A percentile compares a stretch with the other conserved stretches of the same genome.
Conservation (phyloP, 176 grass and related monocot species). For the Pharus latifolius region DNA sequence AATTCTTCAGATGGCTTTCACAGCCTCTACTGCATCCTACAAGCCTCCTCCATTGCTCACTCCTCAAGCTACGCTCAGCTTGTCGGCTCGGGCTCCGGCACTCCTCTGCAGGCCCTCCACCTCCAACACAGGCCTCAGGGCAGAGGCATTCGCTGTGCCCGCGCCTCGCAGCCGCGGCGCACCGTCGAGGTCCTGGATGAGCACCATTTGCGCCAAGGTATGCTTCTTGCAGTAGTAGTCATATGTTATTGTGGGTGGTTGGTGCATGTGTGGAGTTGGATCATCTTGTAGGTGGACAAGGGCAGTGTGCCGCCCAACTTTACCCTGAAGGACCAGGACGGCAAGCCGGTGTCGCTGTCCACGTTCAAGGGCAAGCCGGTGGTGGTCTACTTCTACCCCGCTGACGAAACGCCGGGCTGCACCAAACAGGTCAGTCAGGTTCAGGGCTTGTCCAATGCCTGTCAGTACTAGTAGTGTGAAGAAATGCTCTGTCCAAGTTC, state of each 20-base stretch:
- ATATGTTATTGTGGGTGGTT: not conserved
- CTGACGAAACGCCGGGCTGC: constrained; percentile 86
- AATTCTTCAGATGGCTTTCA: constrained; percentile 23
- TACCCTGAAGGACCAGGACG: constrained; percentile 76
- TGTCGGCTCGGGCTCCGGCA: not conserved
- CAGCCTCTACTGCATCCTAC: constrained; percentile 22
- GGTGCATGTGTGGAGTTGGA: not conserved
- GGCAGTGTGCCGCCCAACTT: constrained; percentile 60
- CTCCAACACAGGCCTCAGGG: not conserved
- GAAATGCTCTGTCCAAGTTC: no score
- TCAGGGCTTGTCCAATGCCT: no score
- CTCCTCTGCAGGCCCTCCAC: constrained; percentile 29
- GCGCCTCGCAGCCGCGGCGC: constrained; percentile 6
- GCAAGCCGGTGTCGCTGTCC: constrained; percentile 65
- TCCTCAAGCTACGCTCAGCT: not conserved
- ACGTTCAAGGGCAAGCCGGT: constrained; percentile 91
- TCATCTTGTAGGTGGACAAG: constrained; percentile 48
- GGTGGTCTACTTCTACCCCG: constrained; percentile 93
- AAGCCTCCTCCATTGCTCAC: not conserved
- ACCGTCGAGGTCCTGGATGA: not conserved
- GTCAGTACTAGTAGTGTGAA: not conserved
- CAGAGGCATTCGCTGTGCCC: not conserved
- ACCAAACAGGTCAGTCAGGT: constrained; percentile 65
- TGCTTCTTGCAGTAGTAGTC: not conserved
- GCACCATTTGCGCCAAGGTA: constrained; percentile 41